Base-by-base conservation (phyloP, 306 rosid species). In the Fagus sylvatica region DNA sequence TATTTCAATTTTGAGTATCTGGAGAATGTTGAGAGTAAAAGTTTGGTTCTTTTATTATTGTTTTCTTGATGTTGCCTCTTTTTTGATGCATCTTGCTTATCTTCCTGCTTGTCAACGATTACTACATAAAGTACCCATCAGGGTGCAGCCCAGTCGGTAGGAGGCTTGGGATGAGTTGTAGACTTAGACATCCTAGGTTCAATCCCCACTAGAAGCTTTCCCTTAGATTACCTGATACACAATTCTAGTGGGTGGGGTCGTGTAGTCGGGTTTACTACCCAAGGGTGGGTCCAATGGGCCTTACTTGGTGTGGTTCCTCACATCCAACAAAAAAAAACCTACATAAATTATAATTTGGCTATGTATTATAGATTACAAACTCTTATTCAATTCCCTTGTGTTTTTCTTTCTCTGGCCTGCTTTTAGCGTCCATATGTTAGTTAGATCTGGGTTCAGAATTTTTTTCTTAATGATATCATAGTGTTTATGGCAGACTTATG, bases 381-480 rank as follows among this genome's bases (percentile, higher is more conserved):
- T 28, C 53, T 17, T 71, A 65, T 77, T 64, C 41, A 36, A 13
- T 51, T 71, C 65, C 34, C 15, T 68, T 74, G 69, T 76, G 7
- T 41, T 69, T 0, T 61, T 73, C 53, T 57, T 57, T 36, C 61
- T 6, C 69, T 16, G 33, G 57, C 51, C 2, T 69, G 74, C 28
- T 73, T 56, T 54, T 60, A 37, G 53, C 7, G 28, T 74, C 53
- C 9, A 1, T n/a, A 34, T 76, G 42, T 39, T 81, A 54, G 70
- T 54, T 77, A 6, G 79, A 64, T 78, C 54, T 57, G 53, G 76
- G 49, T 73, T 73, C 69, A 56, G 17, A 79, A 65, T 57, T 62
- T 84, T 41, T 72, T 76, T 11, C 49, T 77, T 15, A 72, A 42
- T 69, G 4, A n/a, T 70, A 55, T 75, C 71, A 56, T 22, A 53